A percentile compares a stretch with the other conserved stretches of the same genome.
Conservation (phyloP, 2,329 filamentous ascomycete species). For the Neonectria punicea region DNA sequence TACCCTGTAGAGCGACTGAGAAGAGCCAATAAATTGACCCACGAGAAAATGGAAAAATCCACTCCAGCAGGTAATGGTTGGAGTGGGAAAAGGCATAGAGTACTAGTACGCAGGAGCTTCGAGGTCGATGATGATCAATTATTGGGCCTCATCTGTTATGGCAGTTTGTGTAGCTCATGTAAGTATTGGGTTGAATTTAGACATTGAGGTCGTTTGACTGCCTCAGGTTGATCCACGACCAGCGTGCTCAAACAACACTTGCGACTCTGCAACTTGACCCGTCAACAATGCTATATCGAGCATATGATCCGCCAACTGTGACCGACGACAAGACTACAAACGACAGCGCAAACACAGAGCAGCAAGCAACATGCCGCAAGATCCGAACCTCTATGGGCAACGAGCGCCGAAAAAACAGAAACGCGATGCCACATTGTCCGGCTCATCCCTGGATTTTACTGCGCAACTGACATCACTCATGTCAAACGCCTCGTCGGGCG, state of each 20-base stretch:
- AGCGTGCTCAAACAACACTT: constrained; percentile 8
- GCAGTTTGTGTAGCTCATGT: background rate
- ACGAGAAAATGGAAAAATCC: background rate
- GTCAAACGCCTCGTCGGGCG: constrained; percentile 59
- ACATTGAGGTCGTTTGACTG: constrained; percentile 27
- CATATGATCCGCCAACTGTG: background rate
- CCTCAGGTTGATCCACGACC: constrained; percentile 36
- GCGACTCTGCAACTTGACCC: constrained; percentile 2
- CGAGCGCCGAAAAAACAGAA: constrained; percentile 75
- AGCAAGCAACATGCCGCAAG: constrained; percentile 64
- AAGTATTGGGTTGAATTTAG: background rate
- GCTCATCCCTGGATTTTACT: constrained; percentile 80
- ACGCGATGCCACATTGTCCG: constrained; percentile 76
- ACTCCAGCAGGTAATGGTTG: background rate
- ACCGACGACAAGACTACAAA: constrained; percentile 5
- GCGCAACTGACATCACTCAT: constrained; percentile 88
- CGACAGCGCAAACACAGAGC: background rate
- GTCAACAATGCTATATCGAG: background rate
- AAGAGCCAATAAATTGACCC: constrained; percentile 23
- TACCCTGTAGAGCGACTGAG: constrained; percentile 36
- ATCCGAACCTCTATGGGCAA: constrained; percentile 81
- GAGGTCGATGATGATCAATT: background rate
- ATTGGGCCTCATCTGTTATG: background rate
- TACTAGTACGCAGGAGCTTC: background rate
- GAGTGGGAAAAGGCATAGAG: background rate